Conservation (phyloP, 139 green algal genomes). For the Chlorella sp. region DNA sequence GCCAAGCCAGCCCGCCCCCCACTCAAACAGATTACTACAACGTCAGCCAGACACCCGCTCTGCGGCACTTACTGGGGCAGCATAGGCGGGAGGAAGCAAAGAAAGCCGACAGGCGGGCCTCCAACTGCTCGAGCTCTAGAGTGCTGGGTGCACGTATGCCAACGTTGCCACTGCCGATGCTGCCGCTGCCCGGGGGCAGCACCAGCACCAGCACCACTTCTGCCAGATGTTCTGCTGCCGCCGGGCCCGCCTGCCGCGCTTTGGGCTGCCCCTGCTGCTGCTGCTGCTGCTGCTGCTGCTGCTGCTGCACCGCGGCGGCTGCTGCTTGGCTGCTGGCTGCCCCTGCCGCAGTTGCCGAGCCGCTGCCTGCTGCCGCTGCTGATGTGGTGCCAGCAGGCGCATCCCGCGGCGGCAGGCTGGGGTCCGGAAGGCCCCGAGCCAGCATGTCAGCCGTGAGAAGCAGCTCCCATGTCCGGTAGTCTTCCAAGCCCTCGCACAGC, state of each 20-base stretch:
- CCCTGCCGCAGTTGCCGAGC: background rate
- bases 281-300: background rate
- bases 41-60: no score
- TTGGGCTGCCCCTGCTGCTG: background rate
- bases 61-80: background rate
- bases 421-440: conserved; percentile 25
- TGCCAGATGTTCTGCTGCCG: conserved; percentile 21
- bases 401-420: background rate
- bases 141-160: no score
- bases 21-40: background rate
- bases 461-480: conserved; percentile 7
- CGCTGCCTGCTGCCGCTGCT: background rate
- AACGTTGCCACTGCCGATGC: background rate
- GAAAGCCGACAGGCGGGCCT: background rate
- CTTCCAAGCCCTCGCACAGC: conserved; percentile 9
- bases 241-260: background rate
- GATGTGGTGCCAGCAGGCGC: background rate
- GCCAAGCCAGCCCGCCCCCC: no score
- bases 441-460: conserved; percentile 29
- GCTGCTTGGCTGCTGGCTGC: background rate
- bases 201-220: conserved; percentile 34
- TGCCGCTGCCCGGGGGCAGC: background rate
- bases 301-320: background rate
- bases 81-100: conserved; percentile 21
- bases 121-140: background rate